Conservation (phyloP, 495 filamentous ascomycete species). For the Penicillium bovifimosum region DNA sequence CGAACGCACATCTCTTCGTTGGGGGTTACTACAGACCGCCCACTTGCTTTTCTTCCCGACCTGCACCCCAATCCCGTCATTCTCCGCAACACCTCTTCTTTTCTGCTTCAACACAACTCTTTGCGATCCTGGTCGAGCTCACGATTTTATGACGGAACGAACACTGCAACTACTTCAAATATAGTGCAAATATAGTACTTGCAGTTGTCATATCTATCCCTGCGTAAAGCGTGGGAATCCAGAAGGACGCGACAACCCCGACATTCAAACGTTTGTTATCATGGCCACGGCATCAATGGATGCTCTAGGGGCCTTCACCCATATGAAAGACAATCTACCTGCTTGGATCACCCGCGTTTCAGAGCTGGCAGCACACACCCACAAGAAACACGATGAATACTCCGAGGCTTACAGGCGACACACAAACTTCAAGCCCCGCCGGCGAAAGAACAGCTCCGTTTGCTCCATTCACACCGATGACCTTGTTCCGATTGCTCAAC, state of each 20-base stretch:
- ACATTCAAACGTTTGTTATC: background rate
- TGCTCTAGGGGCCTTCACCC: slow-evolving; percentile 56
- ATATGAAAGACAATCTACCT: slow-evolving; percentile 54
- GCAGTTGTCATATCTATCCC: background rate
- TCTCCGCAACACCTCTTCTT: background rate
- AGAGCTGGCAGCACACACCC: slow-evolving; percentile 62
- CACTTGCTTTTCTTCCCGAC: background rate
- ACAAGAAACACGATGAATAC: slow-evolving; percentile 64
- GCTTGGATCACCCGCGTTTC: slow-evolving; percentile 64
- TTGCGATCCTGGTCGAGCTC: slow-evolving; percentile 1
- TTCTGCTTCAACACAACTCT: background rate
- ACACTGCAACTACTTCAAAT: background rate
- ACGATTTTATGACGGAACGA: slow-evolving; percentile 32
- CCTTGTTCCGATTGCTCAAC: slow-evolving; percentile 18
- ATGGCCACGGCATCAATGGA: slow-evolving; percentile 46
- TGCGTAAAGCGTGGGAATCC: background rate
- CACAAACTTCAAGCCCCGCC: slow-evolving; percentile 22
- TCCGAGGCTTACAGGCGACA: slow-evolving; percentile 36
- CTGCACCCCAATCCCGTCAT: background rate
- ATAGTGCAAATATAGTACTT: background rate
- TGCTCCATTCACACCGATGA: slow-evolving; percentile 45
- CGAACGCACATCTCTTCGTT: background rate
- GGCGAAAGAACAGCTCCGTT: slow-evolving; percentile 40
- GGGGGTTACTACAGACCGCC: slow-evolving; percentile 4
- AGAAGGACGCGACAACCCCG: background rate